phyloP scores from a whole-genome alignment of 139 green algal genomes.

The Tetratostichococcus sp. region DNA sequence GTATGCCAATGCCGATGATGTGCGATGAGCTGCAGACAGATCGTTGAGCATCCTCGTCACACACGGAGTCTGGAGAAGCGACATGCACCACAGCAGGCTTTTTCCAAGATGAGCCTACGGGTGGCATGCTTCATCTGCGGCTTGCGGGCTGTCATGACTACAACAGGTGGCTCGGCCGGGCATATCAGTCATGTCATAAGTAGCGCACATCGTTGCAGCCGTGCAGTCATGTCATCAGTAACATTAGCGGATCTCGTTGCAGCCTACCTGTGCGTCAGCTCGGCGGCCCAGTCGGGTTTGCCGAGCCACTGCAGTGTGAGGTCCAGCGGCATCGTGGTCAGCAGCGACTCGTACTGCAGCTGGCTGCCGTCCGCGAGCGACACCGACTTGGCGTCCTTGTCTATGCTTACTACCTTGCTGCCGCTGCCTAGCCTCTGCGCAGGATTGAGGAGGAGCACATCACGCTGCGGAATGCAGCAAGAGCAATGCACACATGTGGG shows the following conservation, averaged over 20 bases:
- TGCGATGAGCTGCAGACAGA: conserved; percentile 51
- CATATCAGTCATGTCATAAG: too few species aligned
- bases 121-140: too few species aligned
- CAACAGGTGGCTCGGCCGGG: too few species aligned
- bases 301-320: conserved; percentile 63
- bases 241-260: too few species aligned
- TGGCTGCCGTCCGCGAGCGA: conserved; percentile 37
- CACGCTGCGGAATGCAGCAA: not conserved
- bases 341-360: conserved; percentile 57
- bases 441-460: not conserved
- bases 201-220: too few species aligned
- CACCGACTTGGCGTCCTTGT: conserved; percentile 63
- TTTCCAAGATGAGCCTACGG: too few species aligned
- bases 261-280: conserved; percentile 61
- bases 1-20: conserved; percentile 75
- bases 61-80: too few species aligned
- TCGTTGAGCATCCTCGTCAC: too few species aligned
- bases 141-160: too few species aligned
- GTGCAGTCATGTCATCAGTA: too few species aligned
- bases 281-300: conserved; percentile 58
- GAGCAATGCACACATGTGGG: too few species aligned
- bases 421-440: conserved; percentile 54
- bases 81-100: too few species aligned
- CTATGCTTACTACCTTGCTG: conserved; percentile 47
- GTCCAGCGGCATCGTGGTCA: conserved; percentile 84